phyloP scores from a whole-genome alignment of 768 basidiomycete species.

The Punctularia strigosozonata region DNA sequence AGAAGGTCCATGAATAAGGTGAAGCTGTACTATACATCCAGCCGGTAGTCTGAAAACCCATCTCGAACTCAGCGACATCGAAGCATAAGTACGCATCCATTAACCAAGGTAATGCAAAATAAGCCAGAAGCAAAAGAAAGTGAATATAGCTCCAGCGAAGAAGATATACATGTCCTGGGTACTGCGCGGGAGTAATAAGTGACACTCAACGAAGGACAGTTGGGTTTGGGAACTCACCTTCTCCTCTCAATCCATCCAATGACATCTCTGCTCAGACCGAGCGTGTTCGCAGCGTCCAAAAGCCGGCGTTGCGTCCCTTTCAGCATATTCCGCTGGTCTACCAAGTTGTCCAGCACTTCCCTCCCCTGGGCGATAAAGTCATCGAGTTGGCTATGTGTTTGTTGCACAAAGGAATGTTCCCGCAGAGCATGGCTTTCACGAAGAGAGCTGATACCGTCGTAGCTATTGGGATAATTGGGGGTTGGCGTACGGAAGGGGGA shows the following conservation, averaged over 20 bases:
- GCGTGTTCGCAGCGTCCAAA: conserved; percentile 84
- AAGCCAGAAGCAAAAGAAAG: conserved; percentile 86
- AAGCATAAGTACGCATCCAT: no score
- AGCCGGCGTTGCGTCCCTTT: conserved; percentile 89
- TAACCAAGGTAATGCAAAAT: conserved; percentile 86
- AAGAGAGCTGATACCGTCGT: no score
- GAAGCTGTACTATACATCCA: no score
- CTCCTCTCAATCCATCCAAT: conserved; percentile 96
- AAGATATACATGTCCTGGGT: conserved; percentile 96
- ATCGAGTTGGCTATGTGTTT: conserved; percentile 73
- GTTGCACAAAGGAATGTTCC: conserved; percentile 84
- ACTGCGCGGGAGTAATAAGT: conserved; percentile 25
- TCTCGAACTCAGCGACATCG: no score
- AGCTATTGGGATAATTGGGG: conserved; percentile 35
- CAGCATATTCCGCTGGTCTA: conserved; percentile 85
- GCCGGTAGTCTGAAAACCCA: no score
- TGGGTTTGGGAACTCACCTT: conserved; percentile 65
- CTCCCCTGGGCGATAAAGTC: conserved; percentile 88
- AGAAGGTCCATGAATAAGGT: no score
- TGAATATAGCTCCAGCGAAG: conserved; percentile 70
- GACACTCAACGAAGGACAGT: not conserved
- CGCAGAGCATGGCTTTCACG: conserved; percentile 73
- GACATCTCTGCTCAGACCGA: conserved; percentile 87
- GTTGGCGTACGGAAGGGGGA: conserved; percentile 66
- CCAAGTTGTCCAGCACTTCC: conserved; percentile 83